Conservation (phyloP, 345 rosid species). For the rapeseed (Brassica napus) region DNA sequence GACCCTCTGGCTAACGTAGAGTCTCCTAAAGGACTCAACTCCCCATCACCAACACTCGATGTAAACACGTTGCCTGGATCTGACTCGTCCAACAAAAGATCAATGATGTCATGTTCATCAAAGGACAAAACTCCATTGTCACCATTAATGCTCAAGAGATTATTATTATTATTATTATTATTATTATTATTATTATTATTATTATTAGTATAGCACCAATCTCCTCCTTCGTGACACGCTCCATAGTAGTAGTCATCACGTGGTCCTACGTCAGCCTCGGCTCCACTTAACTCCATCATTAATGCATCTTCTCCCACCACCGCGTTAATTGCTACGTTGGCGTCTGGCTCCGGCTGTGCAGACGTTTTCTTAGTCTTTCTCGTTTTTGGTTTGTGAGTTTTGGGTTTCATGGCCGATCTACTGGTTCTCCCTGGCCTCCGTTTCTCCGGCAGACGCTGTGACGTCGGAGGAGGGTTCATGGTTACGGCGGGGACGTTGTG, state of each 20-base stretch:
- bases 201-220: neutral
- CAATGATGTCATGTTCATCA: slow-evolving; percentile 34
- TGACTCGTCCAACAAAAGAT: slow-evolving; percentile 31
- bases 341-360: neutral
- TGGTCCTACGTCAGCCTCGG: slow-evolving; percentile 22
- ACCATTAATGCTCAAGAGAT: slow-evolving; percentile 27
- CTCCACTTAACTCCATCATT: slow-evolving; percentile 28
- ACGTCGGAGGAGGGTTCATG: slow-evolving; percentile 20
- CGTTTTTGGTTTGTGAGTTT: slow-evolving; percentile 7
- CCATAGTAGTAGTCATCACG: slow-evolving; percentile 12
- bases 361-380: slow-evolving; percentile 32
- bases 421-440: slow-evolving; percentile 36
- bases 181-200: neutral
- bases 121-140: slow-evolving; percentile 25
- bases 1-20: slow-evolving; percentile 3
- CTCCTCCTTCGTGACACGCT: neutral
- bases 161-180: neutral
- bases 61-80: slow-evolving; percentile 25
- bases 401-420: slow-evolving; percentile 39
- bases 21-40: slow-evolving; percentile 6
- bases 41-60: slow-evolving; percentile 20
- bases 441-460: slow-evolving; percentile 14
- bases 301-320: slow-evolving; percentile 22
- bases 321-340: neutral
- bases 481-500: slow-evolving; percentile 18